Percentiles rank a stretch among this genome's conserved stretches.
Evolutionary conservation across 2,329 filamentous ascomycete species (phyloP).

Genomic region (Nemania diffusa): DNA sequence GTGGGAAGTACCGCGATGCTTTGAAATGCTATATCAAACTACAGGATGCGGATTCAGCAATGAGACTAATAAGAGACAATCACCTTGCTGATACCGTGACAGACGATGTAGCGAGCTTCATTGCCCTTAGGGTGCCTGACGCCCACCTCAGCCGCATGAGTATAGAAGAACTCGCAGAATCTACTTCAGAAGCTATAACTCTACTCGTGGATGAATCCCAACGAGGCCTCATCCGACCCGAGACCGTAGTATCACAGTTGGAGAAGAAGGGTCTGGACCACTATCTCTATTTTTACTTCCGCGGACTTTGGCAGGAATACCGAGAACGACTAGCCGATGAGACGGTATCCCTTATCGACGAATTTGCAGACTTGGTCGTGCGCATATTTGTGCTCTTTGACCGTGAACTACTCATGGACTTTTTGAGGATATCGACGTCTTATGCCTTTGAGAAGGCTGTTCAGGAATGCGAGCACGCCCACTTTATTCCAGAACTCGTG

Average conservation of each 20-base stretch:
- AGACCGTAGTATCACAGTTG: slow-evolving; percentile 82
- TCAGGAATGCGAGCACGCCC: slow-evolving; percentile 80
- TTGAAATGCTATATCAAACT: slow-evolving; percentile 88
- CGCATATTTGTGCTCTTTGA: slow-evolving; percentile 88
- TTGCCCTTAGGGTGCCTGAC: slow-evolving; percentile 84
- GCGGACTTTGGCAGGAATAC: slow-evolving; percentile 81
- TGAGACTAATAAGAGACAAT: slow-evolving; percentile 85
- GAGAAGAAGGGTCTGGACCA: slow-evolving; percentile 72
- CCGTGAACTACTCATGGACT: slow-evolving; percentile 82
- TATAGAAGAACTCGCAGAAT: slow-evolving; percentile 77
- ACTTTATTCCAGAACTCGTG: slow-evolving; percentile 92
- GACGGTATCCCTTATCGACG: slow-evolving; percentile 77
- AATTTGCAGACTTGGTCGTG: slow-evolving; percentile 87
- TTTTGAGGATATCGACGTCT: slow-evolving; percentile 82
- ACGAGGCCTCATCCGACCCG: slow-evolving; percentile 83
- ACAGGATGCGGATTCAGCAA: slow-evolving; percentile 90
- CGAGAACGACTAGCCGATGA: slow-evolving; percentile 68
- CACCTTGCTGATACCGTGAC: slow-evolving; percentile 89
- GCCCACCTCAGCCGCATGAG: slow-evolving; percentile 74
- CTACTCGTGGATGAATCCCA: slow-evolving; percentile 91
- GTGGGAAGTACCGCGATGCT: slow-evolving; percentile 83
- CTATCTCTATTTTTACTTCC: slow-evolving; percentile 93
- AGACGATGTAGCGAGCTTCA: slow-evolving; percentile 90
- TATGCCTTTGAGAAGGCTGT: slow-evolving; percentile 87
- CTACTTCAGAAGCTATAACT: slow-evolving; percentile 84